phyloP scores from a whole-genome alignment of 768 basidiomycete genomes.

The Lactarius tabidus region DNA sequence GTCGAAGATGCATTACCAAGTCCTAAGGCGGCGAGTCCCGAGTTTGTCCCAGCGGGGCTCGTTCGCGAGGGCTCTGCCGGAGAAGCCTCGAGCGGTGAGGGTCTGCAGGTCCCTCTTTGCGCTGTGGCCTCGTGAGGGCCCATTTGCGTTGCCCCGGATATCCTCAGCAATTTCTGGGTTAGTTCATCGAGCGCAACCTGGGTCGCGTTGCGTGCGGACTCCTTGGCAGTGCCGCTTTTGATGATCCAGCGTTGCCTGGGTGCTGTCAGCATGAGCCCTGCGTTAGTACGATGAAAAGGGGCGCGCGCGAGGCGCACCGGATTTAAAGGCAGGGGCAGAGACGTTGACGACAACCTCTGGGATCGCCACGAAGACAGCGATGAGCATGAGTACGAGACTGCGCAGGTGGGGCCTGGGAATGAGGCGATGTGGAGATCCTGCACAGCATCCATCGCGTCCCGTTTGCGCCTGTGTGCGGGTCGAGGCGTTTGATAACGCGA shows the following conservation, averaged over 20 bases:
- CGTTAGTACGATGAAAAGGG: neutral
- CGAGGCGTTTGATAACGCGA: constrained; percentile 88
- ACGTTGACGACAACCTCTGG: constrained; percentile 99
- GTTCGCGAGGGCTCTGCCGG: no score
- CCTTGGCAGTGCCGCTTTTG: constrained; percentile 97
- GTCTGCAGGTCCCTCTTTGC: no score
- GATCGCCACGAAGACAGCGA: constrained; percentile 96
- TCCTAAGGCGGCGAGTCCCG: no score
- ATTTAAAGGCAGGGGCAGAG: constrained; percentile 92
- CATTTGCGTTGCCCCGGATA: no score
- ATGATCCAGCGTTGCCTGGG: constrained; percentile 91
- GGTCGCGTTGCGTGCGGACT: constrained; percentile 86
- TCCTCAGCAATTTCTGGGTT: no score
- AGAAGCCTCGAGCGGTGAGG: no score
- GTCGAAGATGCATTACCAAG: constrained; percentile 39
- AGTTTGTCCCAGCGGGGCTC: no score
- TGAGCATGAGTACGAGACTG: constrained; percentile 87
- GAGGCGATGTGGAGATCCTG: constrained; percentile 78
- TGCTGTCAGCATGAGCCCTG: neutral
- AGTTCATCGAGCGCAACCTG: constrained; percentile 75
- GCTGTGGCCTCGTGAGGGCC: no score
- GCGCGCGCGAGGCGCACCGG: constrained; percentile 46
- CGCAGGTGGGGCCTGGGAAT: constrained; percentile 83
- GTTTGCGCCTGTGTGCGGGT: constrained; percentile 77
- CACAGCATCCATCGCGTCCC: constrained; percentile 95